Conservation (phyloP, 768 basidiomycete genomes). For the Hydnomerulius pinastri region DNA sequence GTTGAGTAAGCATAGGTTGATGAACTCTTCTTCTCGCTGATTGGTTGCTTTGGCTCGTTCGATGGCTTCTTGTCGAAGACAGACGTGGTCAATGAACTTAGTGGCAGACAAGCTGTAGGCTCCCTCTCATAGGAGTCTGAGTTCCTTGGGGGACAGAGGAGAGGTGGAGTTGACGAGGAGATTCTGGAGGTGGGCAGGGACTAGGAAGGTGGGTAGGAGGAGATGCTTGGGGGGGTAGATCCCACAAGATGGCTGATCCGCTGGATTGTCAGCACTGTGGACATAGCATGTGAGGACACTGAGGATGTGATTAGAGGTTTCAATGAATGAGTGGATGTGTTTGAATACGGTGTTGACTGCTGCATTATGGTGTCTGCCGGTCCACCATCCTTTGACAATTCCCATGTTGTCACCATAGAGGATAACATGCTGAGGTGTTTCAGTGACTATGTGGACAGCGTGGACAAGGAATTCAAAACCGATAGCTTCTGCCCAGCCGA, state of each 20-base stretch:
- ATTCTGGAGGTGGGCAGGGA: conserved; percentile 3
- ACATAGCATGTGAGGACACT: conserved; percentile 16
- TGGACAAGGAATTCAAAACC: not conserved
- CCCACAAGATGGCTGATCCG: conserved; percentile 19
- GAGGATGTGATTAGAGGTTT: not conserved
- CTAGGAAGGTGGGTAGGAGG: conserved; percentile 12
- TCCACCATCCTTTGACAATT: conserved; percentile 13
- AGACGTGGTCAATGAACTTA: not conserved
- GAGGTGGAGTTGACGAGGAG: not conserved
- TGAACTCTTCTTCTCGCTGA: not conserved
- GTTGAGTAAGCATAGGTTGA: not conserved
- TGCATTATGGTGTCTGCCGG: conserved; percentile 5
- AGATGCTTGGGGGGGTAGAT: not conserved
- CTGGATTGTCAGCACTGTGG: conserved; percentile 13
- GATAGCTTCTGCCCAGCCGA: conserved; percentile 39
- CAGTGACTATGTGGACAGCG: not conserved
- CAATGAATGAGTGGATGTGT: conserved; percentile 4
- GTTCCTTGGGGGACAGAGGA: not conserved
- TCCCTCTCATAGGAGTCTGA: not conserved
- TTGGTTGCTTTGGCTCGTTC: not conserved
- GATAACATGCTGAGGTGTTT: not conserved
- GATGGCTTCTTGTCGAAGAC: not conserved
- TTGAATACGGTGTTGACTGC: conserved; percentile 14
- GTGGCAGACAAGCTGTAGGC: not conserved
- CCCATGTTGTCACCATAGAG: conserved; percentile 13